phyloP scores from a whole-genome alignment of 2,329 filamentous ascomycete species.

The Fusarium hostae region DNA sequence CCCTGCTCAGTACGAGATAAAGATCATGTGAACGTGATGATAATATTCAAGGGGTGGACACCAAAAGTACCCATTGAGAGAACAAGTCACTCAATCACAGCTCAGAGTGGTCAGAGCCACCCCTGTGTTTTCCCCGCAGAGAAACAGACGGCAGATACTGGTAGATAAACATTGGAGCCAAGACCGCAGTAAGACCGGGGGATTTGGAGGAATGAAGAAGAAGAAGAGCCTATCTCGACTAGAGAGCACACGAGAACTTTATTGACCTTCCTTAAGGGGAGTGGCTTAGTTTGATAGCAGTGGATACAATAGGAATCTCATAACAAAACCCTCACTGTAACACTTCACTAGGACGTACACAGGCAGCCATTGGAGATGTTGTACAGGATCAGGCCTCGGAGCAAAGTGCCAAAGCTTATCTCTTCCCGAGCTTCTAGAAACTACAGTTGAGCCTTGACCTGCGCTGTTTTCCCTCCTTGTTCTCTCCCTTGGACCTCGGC shows the following conservation, averaged over 20 bases:
- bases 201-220: constrained; percentile 1
- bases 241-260: neutral
- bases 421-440: constrained; percentile 20
- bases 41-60: constrained; percentile 8
- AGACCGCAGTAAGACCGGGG: constrained; percentile 31
- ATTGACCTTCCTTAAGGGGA: constrained; percentile 34
- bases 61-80: constrained; percentile 2
- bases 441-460: neutral
- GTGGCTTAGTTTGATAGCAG: constrained; percentile 28
- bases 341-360: neutral
- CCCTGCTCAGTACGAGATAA: constrained; percentile 26
- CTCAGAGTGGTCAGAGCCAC: neutral
- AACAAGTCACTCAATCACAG: neutral
- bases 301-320: constrained; percentile 24
- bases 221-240: constrained; percentile 10
- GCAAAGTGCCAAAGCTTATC: constrained; percentile 22
- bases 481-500: constrained; percentile 5
- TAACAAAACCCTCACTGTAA: neutral
- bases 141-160: constrained; percentile 30
- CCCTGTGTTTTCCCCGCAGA: constrained; percentile 35
- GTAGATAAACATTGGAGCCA: constrained; percentile 34
- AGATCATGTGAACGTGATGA: constrained; percentile 30
- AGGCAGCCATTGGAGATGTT: neutral
- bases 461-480: neutral
- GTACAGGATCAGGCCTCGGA: neutral